Evolutionary conservation across 257 asterid species (phyloP).

Genomic region (Leonotis leonurus): DNA sequence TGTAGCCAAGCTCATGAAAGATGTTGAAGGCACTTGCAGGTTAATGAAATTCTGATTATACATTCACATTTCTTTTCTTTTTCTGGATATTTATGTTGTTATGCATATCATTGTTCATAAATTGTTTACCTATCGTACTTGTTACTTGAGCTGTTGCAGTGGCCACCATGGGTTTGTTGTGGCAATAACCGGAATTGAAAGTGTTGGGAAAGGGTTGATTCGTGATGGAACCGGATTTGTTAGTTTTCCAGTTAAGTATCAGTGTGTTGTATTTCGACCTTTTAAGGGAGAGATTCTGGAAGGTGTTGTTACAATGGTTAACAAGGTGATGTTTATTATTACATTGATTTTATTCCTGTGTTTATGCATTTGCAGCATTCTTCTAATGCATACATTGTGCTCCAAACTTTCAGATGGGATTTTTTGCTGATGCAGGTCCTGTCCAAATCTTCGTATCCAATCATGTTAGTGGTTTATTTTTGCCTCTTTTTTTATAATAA

Average conservation of each 20-base stretch:
- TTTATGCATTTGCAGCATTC: not conserved
- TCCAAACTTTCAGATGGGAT: conserved; percentile 72
- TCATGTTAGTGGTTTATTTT: conserved; percentile 49
- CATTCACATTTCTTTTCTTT: not conserved
- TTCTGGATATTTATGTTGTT: not conserved
- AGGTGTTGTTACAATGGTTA: conserved; percentile 96
- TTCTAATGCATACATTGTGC: not conserved
- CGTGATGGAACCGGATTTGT: conserved; percentile 98
- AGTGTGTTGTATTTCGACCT: conserved; percentile 93
- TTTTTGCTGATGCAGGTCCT: conserved; percentile 97
- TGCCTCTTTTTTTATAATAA: not conserved
- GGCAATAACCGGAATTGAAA: conserved; percentile 89
- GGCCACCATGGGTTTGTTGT: conserved; percentile 95
- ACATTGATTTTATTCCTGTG: not conserved
- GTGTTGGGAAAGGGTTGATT: conserved; percentile 81
- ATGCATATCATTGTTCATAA: not conserved
- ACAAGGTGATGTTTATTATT: conserved; percentile 34
- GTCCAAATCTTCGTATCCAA: conserved; percentile 88
- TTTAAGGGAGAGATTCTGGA: conserved; percentile 87
- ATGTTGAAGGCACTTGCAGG: conserved; percentile 99
- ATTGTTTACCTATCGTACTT: not conserved
- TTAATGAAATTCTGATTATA: conserved; percentile 7
- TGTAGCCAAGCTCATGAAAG: conserved; percentile 89
- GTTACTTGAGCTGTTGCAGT: conserved; percentile 20
- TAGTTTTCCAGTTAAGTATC: conserved; percentile 80